These are phyloP conservation scores for Phytophthora citrophthora DNA, from an alignment of 352 stramenopile species.

Conservation along the genomic window DNA sequence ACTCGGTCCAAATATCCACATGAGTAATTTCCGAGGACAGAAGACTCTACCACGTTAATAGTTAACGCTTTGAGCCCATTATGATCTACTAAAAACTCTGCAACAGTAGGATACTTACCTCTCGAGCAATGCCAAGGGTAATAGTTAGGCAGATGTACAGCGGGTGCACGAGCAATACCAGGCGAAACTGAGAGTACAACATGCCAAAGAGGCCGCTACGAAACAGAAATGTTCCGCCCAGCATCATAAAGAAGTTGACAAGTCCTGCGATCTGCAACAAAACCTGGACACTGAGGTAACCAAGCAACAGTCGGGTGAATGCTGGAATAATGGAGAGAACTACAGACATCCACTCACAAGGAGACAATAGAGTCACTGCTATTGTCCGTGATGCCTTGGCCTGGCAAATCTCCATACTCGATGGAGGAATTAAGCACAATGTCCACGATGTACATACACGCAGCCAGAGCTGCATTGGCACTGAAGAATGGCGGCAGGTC, in stretches of 20 bases:
- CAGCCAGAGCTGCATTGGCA: slow-evolving; percentile 46
- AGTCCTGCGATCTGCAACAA: slow-evolving; percentile 67
- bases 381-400: slow-evolving; percentile 32
- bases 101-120: slow-evolving; percentile 26
- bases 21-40: slow-evolving; percentile 36
- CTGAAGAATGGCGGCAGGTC: slow-evolving; percentile 43
- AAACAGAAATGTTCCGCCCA: slow-evolving; percentile 76
- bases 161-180: slow-evolving; percentile 49
- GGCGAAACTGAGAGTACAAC: slow-evolving; percentile 61
- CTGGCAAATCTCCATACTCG: slow-evolving; percentile 63
- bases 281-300: slow-evolving; percentile 53
- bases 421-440: slow-evolving; percentile 65
- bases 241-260: slow-evolving; percentile 61
- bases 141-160: slow-evolving; percentile 62
- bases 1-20: slow-evolving; percentile 50
- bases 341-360: slow-evolving; percentile 42
- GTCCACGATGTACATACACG: slow-evolving; percentile 56
- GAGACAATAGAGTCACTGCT: slow-evolving; percentile 53
- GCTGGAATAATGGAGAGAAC: background rate
- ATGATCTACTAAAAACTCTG: too few species aligned
- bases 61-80: background rate
- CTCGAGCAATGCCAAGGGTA: slow-evolving; percentile 42
- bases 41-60: slow-evolving; percentile 33
- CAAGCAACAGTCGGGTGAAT: background rate
- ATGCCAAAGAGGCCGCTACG: slow-evolving; percentile 69